Evolutionary conservation across 2,329 filamentous ascomycete genomes (phyloP), one percentile per base, ranked within the genome.

Genomic region (Fusarium irregulare): DNA sequence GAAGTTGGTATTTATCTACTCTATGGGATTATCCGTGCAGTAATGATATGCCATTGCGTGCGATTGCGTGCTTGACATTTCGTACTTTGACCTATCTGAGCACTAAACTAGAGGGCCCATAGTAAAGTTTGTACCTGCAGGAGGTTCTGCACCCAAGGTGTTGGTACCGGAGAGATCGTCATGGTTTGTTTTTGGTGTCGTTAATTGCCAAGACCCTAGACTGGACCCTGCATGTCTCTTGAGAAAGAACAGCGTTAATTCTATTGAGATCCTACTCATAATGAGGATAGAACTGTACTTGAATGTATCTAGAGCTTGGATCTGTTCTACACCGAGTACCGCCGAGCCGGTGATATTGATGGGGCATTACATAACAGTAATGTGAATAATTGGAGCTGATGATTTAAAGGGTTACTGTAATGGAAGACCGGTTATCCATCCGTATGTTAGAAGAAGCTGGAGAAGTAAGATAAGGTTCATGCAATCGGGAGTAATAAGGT

Each of bases 21-120:
- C 6, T 49, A 30, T 27, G 20, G 14, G 12, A 34, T 37, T 18
- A 50, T 18, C 30, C 21, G 32, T 41, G 49, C 49, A 53, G 28
- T 16, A 18, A 20, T 21, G 28, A 40, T 14, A 46, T 47, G 16
- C 37, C 8, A 59, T 64, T 65, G 60, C 61, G 61, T 65, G 60
- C 61, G 51, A 64, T 64, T 65, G 61, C 61, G 61, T 64, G 61
- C 60, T 64, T 21, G 14, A 46, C 20, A 46, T 50, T 9, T 49
- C 59, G 25, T 46, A 8, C 23, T n/a, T 64, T 6, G 32, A 20
- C 45, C 45, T 50, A 45, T 55, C 45, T 13, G n/a, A 23, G 40
- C 40, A 32, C 61, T 53, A 40, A 25, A 23, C 37, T 51, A 64
- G 30, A 41, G 21, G 51, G 30, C 23, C 61, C 61, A 64, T 64